phyloP scores from a whole-genome alignment of 2,329 filamentous ascomycete genomes.

The Fusarium cyanostomum region DNA sequence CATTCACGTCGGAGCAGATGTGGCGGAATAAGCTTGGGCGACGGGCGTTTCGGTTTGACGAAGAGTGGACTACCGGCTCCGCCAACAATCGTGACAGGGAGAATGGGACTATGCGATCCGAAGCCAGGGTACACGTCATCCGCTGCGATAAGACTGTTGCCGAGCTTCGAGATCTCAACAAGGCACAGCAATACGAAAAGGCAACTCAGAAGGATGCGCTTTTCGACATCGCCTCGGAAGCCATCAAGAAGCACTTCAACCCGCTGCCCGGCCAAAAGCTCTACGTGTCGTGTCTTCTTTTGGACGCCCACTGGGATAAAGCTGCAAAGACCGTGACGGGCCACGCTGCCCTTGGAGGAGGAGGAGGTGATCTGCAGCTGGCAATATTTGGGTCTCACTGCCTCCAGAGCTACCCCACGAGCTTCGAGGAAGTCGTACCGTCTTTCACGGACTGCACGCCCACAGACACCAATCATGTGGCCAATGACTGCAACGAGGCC shows the following conservation, averaged over 20 bases:
- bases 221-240: conserved; percentile 79
- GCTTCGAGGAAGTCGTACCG: conserved; percentile 88
- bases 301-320: conserved; percentile 91
- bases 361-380: conserved; percentile 77
- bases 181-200: conserved; percentile 78
- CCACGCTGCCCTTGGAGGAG: conserved; percentile 85
- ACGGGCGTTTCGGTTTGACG: conserved; percentile 88
- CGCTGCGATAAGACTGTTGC: conserved; percentile 83
- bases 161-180: conserved; percentile 80
- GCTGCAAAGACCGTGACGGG: conserved; percentile 74
- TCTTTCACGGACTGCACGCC: conserved; percentile 91
- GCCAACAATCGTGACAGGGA: conserved; percentile 79
- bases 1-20: conserved; percentile 98
- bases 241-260: conserved; percentile 80
- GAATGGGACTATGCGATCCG: conserved; percentile 80
- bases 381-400: conserved; percentile 94
- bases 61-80: conserved; percentile 90
- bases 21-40: conserved; percentile 86
- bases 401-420: conserved; percentile 88
- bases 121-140: conserved; percentile 90
- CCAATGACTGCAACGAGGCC: conserved; percentile 86
- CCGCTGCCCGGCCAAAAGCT: conserved; percentile 80
- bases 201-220: conserved; percentile 77
- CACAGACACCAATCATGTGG: conserved; percentile 81
- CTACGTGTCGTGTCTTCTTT: conserved; percentile 85